Conservation (phyloP, 176 grass and related monocot species). For the Hyparrhenia diplandra region DNA sequence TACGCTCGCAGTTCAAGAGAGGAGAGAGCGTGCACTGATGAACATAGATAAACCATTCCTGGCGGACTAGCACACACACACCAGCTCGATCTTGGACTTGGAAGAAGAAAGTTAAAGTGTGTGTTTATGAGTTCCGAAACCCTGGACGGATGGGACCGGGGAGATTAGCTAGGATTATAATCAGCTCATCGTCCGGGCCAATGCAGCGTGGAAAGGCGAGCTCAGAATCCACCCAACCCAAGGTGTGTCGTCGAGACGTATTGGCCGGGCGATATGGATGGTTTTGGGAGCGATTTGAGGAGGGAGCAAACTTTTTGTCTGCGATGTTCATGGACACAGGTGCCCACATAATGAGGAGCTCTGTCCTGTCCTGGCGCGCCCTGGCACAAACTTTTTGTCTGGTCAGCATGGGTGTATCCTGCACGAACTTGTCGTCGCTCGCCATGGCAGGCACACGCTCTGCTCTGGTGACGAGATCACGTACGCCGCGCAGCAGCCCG, state of each 20-base stretch:
- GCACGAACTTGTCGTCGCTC: too few relatives aligned
- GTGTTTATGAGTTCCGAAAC: constrained; percentile 55
- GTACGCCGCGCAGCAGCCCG: too few relatives aligned
- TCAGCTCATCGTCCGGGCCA: neutral
- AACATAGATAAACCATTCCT: neutral
- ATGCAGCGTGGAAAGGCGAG: constrained; percentile 32
- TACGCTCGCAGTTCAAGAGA: too few relatives aligned
- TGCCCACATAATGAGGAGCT: too few relatives aligned
- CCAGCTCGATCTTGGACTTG: neutral
- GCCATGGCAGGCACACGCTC: too few relatives aligned
- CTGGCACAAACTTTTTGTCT: too few relatives aligned
- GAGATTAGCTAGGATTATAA: neutral
- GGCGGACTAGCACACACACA: neutral
- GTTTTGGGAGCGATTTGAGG: constrained; percentile 46
- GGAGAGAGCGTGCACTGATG: constrained; percentile 11
- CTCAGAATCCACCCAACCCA: neutral
- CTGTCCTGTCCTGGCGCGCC: too few relatives aligned
- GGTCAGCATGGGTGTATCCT: too few relatives aligned
- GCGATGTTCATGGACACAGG: too few relatives aligned
- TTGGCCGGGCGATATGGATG: neutral
- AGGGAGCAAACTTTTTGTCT: constrained; percentile 41
- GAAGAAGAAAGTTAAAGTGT: neutral
- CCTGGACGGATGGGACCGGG: constrained; percentile 9
- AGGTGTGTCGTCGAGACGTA: neutral
- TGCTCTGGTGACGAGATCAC: too few relatives aligned